Evolutionary conservation across 176 grass and related monocot genomes (phyloP).

Genomic region (Phoenix dactylifera): DNA sequence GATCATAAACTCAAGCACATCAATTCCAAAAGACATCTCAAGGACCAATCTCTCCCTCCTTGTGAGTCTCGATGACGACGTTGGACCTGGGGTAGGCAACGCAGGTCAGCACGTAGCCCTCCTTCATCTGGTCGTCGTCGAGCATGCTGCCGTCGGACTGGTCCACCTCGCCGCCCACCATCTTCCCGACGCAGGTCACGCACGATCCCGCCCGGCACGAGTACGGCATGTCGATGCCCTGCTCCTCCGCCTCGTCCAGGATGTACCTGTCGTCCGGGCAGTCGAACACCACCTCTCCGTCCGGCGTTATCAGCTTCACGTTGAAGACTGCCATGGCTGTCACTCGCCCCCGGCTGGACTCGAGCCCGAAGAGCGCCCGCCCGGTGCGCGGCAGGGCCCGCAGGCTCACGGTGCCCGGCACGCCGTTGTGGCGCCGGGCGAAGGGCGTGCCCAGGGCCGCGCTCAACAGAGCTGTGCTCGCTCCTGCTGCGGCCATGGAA

Average conservation of each 20-base stretch:
- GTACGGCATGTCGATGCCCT: slow-evolving; percentile 70
- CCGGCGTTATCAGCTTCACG: slow-evolving; percentile 59
- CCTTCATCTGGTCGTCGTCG: slow-evolving; percentile 53
- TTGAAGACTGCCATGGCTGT: slow-evolving; percentile 54
- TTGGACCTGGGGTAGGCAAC: slow-evolving; percentile 64
- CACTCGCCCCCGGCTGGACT: too few species aligned
- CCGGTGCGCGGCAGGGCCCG: too few species aligned
- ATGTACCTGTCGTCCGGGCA: slow-evolving; percentile 80
- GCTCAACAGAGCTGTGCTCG: too few species aligned
- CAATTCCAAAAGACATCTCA: too few species aligned
- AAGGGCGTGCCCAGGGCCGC: too few species aligned
- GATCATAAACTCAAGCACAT: too few species aligned
- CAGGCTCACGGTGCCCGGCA: too few species aligned
- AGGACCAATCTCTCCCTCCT: slow-evolving; percentile 46
- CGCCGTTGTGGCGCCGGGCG: too few species aligned
- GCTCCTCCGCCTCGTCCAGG: slow-evolving; percentile 55
- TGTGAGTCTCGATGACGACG: slow-evolving; percentile 87
- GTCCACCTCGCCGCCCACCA: slow-evolving; percentile 40
- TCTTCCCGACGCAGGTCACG: slow-evolving; percentile 72
- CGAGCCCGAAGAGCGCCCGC: too few species aligned
- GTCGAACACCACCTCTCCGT: slow-evolving; percentile 60
- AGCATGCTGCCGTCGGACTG: slow-evolving; percentile 85
- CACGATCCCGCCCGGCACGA: slow-evolving; percentile 85
- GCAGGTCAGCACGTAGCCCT: slow-evolving; percentile 83
- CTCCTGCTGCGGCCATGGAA: too few species aligned